A percentile compares a stretch with the other conserved stretches of the same genome.
phyloP scores from a whole-genome alignment of 1,139 yeast genomes.

The Yamadazyma jaroonii region DNA sequence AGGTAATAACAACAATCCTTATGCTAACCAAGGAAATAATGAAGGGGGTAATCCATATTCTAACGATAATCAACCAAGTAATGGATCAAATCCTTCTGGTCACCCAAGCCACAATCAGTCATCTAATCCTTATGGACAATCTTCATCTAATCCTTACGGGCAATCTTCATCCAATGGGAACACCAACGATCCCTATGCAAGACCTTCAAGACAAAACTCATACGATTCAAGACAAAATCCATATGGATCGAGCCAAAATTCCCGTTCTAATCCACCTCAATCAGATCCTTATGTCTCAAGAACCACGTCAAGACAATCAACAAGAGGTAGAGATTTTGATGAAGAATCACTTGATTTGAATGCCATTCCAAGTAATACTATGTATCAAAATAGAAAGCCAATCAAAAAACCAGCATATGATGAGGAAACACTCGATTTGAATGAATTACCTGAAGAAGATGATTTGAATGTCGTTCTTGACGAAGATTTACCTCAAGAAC shows the following conservation, averaged over 20 bases:
- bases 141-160: not conserved
- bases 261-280: not conserved
- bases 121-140: constrained; percentile 1
- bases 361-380: constrained; percentile 37
- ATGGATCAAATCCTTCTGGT: not conserved
- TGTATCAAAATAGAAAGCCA: constrained; percentile 27
- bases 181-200: constrained; percentile 3
- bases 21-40: constrained; percentile 16
- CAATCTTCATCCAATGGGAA: not conserved
- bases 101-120: constrained; percentile 2
- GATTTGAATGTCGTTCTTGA: constrained; percentile 47
- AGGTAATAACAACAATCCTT: constrained; percentile 23
- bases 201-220: not conserved
- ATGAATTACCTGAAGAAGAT: constrained; percentile 33
- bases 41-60: constrained; percentile 5
- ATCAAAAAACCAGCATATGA: constrained; percentile 23
- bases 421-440: constrained; percentile 32
- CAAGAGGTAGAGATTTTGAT: constrained; percentile 15
- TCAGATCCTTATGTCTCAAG: constrained; percentile 4
- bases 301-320: constrained; percentile 5
- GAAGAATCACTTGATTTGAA: constrained; percentile 42
- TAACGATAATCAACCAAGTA: not conserved
- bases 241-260: too few species aligned
- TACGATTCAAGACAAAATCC: too few species aligned
- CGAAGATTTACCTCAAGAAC: constrained; percentile 41